Percentiles rank a stretch among this genome's conserved stretches.
Evolutionary conservation across 2,329 filamentous ascomycete species (phyloP).

Genomic region (Ophiosphaerella herpotricha): DNA sequence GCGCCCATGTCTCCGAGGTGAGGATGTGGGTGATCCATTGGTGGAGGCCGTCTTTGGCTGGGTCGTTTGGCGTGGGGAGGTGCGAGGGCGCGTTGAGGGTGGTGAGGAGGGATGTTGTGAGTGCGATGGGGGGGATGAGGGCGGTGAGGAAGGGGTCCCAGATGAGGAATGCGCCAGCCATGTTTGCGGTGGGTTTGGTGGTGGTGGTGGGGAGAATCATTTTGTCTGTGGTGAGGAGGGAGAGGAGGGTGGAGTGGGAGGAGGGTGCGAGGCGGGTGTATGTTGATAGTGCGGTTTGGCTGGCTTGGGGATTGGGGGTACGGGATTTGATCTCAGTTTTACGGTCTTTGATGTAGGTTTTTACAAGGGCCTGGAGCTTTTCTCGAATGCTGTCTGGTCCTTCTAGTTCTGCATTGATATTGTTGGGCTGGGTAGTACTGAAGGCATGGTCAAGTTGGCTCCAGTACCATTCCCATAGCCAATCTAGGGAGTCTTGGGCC

Average conservation of each 20-base stretch:
- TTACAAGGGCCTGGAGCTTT: slow-evolving; percentile 36
- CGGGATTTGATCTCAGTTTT: slow-evolving; percentile 38
- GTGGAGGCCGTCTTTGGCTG: slow-evolving; percentile 50
- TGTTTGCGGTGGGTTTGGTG: slow-evolving; percentile 37
- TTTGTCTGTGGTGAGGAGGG: slow-evolving; percentile 41
- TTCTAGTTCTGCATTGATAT: slow-evolving; percentile 2
- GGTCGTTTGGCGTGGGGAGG: slow-evolving; percentile 44
- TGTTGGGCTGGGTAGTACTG: not conserved
- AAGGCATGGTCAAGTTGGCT: slow-evolving; percentile 50
- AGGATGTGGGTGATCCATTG: slow-evolving; percentile 58
- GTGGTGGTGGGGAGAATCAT: slow-evolving; percentile 46
- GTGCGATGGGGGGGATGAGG: slow-evolving; percentile 43
- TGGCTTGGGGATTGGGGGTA: slow-evolving; percentile 16
- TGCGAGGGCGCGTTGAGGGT: slow-evolving; percentile 5
- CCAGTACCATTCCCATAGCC: slow-evolving; percentile 95
- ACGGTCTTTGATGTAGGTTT: slow-evolving; percentile 37
- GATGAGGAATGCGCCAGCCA: slow-evolving; percentile 52
- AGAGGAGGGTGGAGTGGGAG: slow-evolving; percentile 8
- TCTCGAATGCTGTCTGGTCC: slow-evolving; percentile 17
- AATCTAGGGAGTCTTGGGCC: slow-evolving; percentile 71
- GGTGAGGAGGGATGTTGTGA: slow-evolving; percentile 41
- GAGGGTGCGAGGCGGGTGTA: slow-evolving; percentile 11
- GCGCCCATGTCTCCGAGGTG: slow-evolving; percentile 45
- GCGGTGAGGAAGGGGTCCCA: slow-evolving; percentile 48
- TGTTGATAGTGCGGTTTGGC: slow-evolving; percentile 19